Evolutionary conservation across 768 basidiomycete species (phyloP).

Genomic region (Pisolithus albus): DNA sequence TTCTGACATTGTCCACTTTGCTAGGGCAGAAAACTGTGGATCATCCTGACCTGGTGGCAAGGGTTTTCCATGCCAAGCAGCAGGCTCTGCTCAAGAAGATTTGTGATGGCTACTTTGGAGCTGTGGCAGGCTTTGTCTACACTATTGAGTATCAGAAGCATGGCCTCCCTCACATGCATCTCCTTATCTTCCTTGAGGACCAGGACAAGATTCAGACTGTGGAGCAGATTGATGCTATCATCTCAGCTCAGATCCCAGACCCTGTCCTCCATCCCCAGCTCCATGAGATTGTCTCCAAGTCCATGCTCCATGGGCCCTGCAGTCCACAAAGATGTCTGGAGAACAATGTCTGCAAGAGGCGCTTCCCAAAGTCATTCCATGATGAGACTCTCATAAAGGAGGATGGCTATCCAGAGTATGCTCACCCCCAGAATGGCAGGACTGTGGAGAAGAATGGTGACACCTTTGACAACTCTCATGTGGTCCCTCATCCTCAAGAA

Average conservation of each 20-base stretch:
- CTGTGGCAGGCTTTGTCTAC: conserved; percentile 37
- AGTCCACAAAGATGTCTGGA: conserved; percentile 32
- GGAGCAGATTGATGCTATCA: conserved; percentile 32
- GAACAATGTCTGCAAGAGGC: conserved; percentile 35
- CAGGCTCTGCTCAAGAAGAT: conserved; percentile 32
- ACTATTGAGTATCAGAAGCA: conserved; percentile 55
- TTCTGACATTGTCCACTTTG: background rate
- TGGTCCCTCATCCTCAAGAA: conserved; percentile 35
- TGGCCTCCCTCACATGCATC: conserved; percentile 49
- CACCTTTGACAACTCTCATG: conserved; percentile 32
- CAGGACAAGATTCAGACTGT: conserved; percentile 28
- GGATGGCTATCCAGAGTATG: conserved; percentile 36
- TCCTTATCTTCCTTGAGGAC: conserved; percentile 36
- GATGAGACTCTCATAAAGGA: conserved; percentile 28
- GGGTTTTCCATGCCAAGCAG: conserved; percentile 41
- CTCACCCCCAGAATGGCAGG: conserved; percentile 30
- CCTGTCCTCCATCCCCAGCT: conserved; percentile 32
- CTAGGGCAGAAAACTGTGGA: conserved; percentile 33
- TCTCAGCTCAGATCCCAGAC: conserved; percentile 41
- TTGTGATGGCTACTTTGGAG: conserved; percentile 35
- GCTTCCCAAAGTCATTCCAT: conserved; percentile 35
- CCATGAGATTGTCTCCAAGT: conserved; percentile 30
- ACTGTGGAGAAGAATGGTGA: conserved; percentile 14
- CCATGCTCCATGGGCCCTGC: conserved; percentile 42
- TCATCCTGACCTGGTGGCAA: conserved; percentile 40